Conservation (phyloP, 1,284 basidiomycete genomes). For the Exsudoporus floridanus region DNA sequence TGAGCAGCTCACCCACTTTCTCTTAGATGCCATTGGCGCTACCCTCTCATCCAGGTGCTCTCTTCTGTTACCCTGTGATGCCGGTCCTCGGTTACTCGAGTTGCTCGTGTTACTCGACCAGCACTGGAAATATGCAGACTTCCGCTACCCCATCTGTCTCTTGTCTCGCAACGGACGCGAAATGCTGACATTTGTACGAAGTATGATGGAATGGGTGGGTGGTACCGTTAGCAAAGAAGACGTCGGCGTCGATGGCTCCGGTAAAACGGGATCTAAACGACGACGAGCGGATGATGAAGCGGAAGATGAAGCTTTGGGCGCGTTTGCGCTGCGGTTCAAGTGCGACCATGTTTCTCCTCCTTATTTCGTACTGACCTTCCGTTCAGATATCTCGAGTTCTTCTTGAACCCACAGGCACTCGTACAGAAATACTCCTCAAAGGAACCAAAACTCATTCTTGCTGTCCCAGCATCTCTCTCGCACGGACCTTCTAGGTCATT, state of each 20-base stretch:
- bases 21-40: constrained; percentile 65
- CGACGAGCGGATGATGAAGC: constrained; percentile 64
- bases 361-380: constrained; percentile 5
- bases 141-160: constrained; percentile 86
- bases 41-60: constrained; percentile 78
- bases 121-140: constrained; percentile 90
- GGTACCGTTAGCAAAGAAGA: constrained; percentile 90
- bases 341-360: constrained; percentile 31
- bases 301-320: constrained; percentile 73
- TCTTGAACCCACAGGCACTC: constrained; percentile 78
- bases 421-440: constrained; percentile 80
- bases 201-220: constrained; percentile 99
- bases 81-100: constrained; percentile 91
- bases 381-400: constrained; percentile 84
- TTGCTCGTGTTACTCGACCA: constrained; percentile 94
- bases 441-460: constrained; percentile 90
- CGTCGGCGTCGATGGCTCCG: constrained; percentile 70
- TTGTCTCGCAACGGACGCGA: constrained; percentile 89
- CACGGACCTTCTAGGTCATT: constrained; percentile 88
- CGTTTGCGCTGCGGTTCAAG: constrained; percentile 76
- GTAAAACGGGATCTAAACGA: constrained; percentile 54
- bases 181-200: constrained; percentile 91
- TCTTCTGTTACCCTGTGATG: constrained; percentile 89
- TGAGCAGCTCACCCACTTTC: constrained; percentile 7
- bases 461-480: constrained; percentile 89